Evolutionary conservation across 306 rosid genomes (phyloP).

Genomic region (Myrica gale): DNA sequence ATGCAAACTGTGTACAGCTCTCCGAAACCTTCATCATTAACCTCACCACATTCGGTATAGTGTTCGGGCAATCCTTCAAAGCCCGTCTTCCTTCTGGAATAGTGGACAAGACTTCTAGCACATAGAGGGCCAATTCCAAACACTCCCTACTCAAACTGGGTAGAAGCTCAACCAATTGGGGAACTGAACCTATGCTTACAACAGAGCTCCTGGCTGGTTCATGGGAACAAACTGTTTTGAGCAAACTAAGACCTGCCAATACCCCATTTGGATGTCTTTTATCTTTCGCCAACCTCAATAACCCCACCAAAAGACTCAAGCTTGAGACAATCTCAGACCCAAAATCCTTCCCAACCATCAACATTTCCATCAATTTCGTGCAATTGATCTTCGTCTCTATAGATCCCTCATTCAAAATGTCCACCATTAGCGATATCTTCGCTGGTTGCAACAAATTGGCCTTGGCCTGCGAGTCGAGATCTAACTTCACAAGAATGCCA

Average conservation of each 20-base stretch:
- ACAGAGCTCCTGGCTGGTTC: constrained; percentile 47
- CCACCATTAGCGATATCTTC: constrained; percentile 66
- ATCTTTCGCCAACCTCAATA: constrained; percentile 63
- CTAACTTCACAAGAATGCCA: constrained; percentile 66
- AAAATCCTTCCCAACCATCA: constrained; percentile 48
- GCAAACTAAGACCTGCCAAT: constrained; percentile 54
- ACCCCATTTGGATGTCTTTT: constrained; percentile 58
- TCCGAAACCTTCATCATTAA: constrained; percentile 79
- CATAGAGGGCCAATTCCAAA: constrained; percentile 52
- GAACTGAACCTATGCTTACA: constrained; percentile 60
- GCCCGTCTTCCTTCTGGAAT: constrained; percentile 62
- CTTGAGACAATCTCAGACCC: constrained; percentile 47
- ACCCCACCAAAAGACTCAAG: constrained; percentile 68
- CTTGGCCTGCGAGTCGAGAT: constrained; percentile 44
- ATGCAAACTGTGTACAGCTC: constrained; percentile 60
- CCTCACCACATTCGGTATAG: constrained; percentile 56
- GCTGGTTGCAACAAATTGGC: constrained; percentile 54
- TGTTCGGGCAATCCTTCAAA: constrained; percentile 63
- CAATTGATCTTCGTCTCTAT: constrained; percentile 76
- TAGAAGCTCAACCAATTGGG: constrained; percentile 58
- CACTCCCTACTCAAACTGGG: constrained; percentile 53
- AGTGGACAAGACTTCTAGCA: constrained; percentile 58
- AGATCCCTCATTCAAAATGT: constrained; percentile 78
- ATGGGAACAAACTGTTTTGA: constrained; percentile 44
- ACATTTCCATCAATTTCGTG: constrained; percentile 51